Conservation (phyloP, 805 yeast species). For the Tetrapisispora namnaoensis region DNA sequence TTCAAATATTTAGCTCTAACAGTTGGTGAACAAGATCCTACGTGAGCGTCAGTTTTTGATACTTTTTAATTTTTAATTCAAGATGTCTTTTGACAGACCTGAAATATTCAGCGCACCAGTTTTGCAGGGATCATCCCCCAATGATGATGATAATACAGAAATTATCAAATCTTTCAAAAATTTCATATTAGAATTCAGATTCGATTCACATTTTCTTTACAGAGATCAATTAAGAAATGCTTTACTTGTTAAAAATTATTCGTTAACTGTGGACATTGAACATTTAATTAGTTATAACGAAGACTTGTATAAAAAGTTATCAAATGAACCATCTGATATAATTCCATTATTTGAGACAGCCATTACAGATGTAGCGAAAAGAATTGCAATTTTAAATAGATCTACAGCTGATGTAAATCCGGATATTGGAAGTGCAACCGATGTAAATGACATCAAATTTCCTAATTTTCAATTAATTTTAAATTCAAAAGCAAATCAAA, state of each 20-base stretch:
- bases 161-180: conserved; percentile 66
- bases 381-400: conserved; percentile 39
- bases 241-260: conserved; percentile 64
- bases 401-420: conserved; percentile 7
- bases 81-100: conserved; percentile 69
- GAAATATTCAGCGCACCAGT: conserved; percentile 71
- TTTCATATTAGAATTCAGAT: conserved; percentile 78
- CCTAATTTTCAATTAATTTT: conserved; percentile 81
- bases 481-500: conserved; percentile 58
- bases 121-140: conserved; percentile 69
- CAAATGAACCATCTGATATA: conserved; percentile 82
- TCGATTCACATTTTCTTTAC: conserved; percentile 73
- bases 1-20: too few species aligned
- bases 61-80: too few species aligned
- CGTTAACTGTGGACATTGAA: conserved; percentile 64
- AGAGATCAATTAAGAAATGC: conserved; percentile 88
- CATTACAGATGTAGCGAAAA: conserved; percentile 75
- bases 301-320: conserved; percentile 71
- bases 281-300: conserved; percentile 84
- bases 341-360: conserved; percentile 79
- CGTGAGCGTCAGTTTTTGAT: neutral
- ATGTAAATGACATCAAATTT: conserved; percentile 33
- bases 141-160: conserved; percentile 55
- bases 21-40: neutral
- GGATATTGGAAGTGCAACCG: conserved; percentile 4